Evolutionary conservation across 306 rosid species (phyloP).

Genomic region (Begonia peltatifolia): DNA sequence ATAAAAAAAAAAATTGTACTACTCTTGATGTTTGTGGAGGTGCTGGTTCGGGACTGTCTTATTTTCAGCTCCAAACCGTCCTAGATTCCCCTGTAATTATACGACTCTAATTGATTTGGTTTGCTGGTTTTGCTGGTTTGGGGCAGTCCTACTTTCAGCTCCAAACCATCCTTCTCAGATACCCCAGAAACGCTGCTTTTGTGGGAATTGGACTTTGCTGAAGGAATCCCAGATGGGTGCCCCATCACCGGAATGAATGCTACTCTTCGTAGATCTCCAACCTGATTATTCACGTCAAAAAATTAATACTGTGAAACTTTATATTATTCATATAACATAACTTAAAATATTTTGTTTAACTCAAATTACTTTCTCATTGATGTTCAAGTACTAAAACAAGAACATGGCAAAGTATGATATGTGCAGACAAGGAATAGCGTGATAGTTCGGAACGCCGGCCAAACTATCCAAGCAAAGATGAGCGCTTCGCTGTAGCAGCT

Average conservation of each 20-base stretch:
- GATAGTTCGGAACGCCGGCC: background rate
- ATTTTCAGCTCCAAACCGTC: background rate
- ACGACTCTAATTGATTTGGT: too few species aligned
- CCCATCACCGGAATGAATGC: background rate
- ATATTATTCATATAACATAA: too few species aligned
- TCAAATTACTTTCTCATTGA: too few species aligned
- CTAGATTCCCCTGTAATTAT: background rate
- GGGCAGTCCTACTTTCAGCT: background rate
- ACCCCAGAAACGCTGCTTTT: background rate
- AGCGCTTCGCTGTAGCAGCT: background rate
- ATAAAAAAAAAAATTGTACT: too few species aligned
- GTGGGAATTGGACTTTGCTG: background rate
- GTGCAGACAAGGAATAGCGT: background rate
- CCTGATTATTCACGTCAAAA: too few species aligned
- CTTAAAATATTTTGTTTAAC: too few species aligned
- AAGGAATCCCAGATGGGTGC: background rate
- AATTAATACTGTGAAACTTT: too few species aligned
- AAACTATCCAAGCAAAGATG: background rate
- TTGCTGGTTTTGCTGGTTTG: background rate
- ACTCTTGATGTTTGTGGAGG: background rate
- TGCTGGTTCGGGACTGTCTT: background rate
- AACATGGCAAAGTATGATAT: too few species aligned
- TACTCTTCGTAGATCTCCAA: background rate
- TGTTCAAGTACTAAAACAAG: too few species aligned
- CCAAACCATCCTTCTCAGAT: background rate